A percentile compares a stretch with the other conserved stretches of the same genome.
phyloP scores from a whole-genome alignment of 768 basidiomycete genomes.

The Roridomyces roridus region DNA sequence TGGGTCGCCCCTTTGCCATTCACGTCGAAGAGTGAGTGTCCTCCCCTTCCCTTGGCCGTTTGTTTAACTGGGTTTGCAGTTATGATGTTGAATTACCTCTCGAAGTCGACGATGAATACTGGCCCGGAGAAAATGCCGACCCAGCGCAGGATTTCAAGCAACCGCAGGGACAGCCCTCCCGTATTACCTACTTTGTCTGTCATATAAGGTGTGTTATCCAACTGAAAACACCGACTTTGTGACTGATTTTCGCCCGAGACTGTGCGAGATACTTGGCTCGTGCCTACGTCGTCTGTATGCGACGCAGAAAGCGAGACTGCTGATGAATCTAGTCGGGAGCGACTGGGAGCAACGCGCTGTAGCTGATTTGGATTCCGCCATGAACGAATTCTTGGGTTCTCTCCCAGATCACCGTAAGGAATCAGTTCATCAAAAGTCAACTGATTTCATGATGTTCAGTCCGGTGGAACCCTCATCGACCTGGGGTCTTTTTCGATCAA shows the following conservation, averaged over 20 bases:
- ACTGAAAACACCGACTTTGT: too few species aligned
- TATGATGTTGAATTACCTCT: conserved; percentile 71
- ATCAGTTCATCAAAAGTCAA: not conserved
- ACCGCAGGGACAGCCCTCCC: conserved; percentile 63
- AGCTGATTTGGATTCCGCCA: conserved; percentile 64
- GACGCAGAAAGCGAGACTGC: conserved; percentile 47
- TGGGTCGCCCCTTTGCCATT: conserved; percentile 71
- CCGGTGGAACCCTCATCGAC: conserved; percentile 28
- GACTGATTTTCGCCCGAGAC: too few species aligned
- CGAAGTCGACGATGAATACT: conserved; percentile 59
- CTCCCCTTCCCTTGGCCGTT: not conserved
- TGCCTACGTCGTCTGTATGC: conserved; percentile 63
- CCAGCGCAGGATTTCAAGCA: conserved; percentile 62
- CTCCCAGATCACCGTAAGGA: conserved; percentile 61
- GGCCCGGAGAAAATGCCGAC: conserved; percentile 45
- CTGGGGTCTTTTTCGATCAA: conserved; percentile 43
- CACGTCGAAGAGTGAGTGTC: conserved; percentile 73
- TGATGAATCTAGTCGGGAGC: conserved; percentile 51
- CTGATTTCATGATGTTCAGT: too few species aligned
- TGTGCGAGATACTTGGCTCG: conserved; percentile 68
- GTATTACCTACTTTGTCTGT: conserved; percentile 57
- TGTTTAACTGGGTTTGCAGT: conserved; percentile 36
- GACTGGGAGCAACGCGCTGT: conserved; percentile 64
- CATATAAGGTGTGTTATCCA: too few species aligned
- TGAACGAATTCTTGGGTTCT: conserved; percentile 66